A percentile compares a stretch with the other conserved stretches of the same genome.
Conservation (phyloP, 306 rosid species). For the Senna siamea region DNA sequence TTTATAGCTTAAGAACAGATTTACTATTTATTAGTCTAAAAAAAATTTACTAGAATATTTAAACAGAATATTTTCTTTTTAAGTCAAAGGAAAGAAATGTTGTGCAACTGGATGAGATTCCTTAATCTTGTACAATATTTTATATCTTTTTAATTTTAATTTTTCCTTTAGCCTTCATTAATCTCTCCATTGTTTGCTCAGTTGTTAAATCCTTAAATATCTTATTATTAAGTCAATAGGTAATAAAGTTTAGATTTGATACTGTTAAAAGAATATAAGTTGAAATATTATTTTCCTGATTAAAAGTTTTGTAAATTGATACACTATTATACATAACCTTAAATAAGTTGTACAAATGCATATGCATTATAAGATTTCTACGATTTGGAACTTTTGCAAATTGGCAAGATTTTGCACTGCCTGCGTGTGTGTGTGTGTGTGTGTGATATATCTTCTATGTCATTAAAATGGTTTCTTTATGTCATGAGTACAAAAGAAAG, state of each 20-base stretch:
- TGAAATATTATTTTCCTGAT: neutral
- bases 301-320: neutral
- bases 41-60: too few relatives aligned
- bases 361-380: neutral
- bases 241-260: neutral
- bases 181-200: neutral
- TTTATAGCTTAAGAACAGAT: too few relatives aligned
- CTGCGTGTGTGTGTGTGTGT: too few relatives aligned
- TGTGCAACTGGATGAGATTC: too few relatives aligned
- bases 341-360: neutral
- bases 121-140: too few relatives aligned
- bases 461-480: too few relatives aligned
- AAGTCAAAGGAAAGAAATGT: too few relatives aligned
- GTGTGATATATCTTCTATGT: neutral
- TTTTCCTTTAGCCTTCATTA: neutral
- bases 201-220: too few relatives aligned
- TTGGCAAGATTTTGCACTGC: neutral
- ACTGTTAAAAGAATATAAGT: neutral
- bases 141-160: too few relatives aligned
- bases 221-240: neutral
- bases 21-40: too few relatives aligned
- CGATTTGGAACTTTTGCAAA: neutral
- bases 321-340: neutral
- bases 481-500: neutral
- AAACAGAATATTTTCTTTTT: too few relatives aligned